Evolutionary conservation across 2,329 filamentous ascomycete species (phyloP), one percentile per base, ranked within the genome.

Genomic region (Clathrospora elynae): DNA sequence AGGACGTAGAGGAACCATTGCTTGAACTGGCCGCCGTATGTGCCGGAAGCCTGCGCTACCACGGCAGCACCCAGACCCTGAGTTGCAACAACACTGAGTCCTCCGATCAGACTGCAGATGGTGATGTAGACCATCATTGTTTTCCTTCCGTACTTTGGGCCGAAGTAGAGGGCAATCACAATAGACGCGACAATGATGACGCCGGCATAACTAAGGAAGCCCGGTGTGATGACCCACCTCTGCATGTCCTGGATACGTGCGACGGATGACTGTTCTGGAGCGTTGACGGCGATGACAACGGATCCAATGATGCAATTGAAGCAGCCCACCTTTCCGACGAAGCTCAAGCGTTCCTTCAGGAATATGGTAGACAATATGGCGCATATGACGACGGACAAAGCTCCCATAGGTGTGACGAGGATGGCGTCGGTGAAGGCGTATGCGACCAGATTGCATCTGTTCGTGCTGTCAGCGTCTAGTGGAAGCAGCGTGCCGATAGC

Each of bases 371-470:
- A 96, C 35, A 97, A 76, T 30, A 97, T 81, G 12, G 93, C 91
- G 35, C 89, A 92, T 51, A 97, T 85, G 39, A 99, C 93, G 47
- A 97, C 93, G 2, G 89, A 90, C 35, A 97, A 76, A 3, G 92
- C 92, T 50, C 92, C 92, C 39, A 97, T 77, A 4, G 92, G 91
- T 0, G 92, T 96, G 40, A 97, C 92, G 52, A 97, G 76, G 59
- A 97, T 96, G 48, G 92, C 92, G 70, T 97, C 93, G 51, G 93
- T 93, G 62, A 97, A 97, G 42, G 90, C 89, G 67, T 97, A 97
- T 39, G 93, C 93, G 67, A 92, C 89, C 68, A 97, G 95, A 73
- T 99, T 99, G 30, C 43, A n/a, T 46, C 10, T 14, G 17, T n/a
- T n/a, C 11, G 16, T 16, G 33, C 42, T 46, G 42, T 38, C 16